Base-by-base conservation (phyloP, 2,329 filamentous ascomycete species). In the Emergomyces africanus region DNA sequence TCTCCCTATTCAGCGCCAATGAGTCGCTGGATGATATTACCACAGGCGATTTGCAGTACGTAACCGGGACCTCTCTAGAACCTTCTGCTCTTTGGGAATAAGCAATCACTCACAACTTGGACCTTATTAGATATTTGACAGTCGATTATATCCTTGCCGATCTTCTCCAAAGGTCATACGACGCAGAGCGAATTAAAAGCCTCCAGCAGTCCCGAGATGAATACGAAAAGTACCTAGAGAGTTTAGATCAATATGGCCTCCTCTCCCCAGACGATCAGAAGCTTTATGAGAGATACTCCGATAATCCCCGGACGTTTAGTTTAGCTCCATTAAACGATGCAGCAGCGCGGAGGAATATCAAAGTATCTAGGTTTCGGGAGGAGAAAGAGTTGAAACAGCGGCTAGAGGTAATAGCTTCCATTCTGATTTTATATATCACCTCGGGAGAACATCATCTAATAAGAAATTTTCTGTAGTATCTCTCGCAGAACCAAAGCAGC, bases 1-100 rank as follows among this genome's bases (percentile, higher is more conserved):
- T 94, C 30, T 86, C 88, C 0, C 78, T 99, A 57, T 97, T 97
- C 80, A 96, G 90, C 65, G 80, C 85, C 41, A 99, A 99, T 73
- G 94, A 99, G 73, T 81, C 83, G 0, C 74, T 92, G 44, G 94
- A 99, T 62, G 94, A 99, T 74, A 77, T 96, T 37, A 79, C 88
- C 15, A 95, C 92, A 1, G 80, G 81, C n/a, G 86, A 95, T 68
- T 76, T 99, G 37, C 89, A 90, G 75, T 95, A 77, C 61, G 73
- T 46, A 51, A 51, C 44, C 39, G 23, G 18, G 41, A 53, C 14
- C 20, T 48, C 14, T 14, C 8, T 14, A 44, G 8, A n/a, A 46
- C 46, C 41, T 56, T 56, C 35, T 33, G 6, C 48, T 33, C 14
- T n/a, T 30, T n/a, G 3, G 12, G 30, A 6, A 68, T 71, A 33